A percentile compares a stretch with the other conserved stretches of the same genome.
phyloP scores from a whole-genome alignment of 2,329 filamentous ascomycete genomes.

The Rhynchosporium graminicola region DNA sequence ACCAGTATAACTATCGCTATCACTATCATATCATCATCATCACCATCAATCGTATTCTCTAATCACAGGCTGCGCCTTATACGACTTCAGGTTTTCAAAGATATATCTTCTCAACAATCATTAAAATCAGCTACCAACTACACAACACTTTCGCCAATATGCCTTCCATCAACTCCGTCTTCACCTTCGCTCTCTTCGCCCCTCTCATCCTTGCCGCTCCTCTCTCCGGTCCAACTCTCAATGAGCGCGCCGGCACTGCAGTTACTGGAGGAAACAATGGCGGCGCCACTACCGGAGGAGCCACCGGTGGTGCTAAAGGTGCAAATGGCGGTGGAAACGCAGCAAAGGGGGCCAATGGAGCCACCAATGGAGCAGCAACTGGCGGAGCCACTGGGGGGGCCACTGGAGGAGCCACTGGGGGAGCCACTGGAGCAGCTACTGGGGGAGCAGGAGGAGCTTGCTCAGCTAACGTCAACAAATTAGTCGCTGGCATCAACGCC shows the following conservation, averaged over 20 bases:
- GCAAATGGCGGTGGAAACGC: too few relatives aligned
- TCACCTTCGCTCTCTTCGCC: conserved; percentile 1
- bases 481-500: conserved; percentile 27
- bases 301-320: too few relatives aligned
- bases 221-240: not conserved
- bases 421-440: too few relatives aligned
- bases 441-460: not conserved
- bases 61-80: not conserved
- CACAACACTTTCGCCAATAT: not conserved
- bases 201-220: not conserved
- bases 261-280: too few relatives aligned
- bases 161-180: not conserved
- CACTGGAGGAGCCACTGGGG: too few relatives aligned
- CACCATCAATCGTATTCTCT: conserved; percentile 1
- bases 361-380: too few relatives aligned
- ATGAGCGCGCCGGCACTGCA: too few relatives aligned
- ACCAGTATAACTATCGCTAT: too few relatives aligned
- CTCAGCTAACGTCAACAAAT: conserved; percentile 15
- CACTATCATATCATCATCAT: not conserved
- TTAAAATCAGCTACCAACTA: not conserved
- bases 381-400: too few relatives aligned
- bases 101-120: not conserved
- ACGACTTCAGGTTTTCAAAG: not conserved
- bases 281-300: too few relatives aligned
- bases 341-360: too few relatives aligned